Conservation (phyloP, 805 yeast species). For the Candida odintsovae region DNA sequence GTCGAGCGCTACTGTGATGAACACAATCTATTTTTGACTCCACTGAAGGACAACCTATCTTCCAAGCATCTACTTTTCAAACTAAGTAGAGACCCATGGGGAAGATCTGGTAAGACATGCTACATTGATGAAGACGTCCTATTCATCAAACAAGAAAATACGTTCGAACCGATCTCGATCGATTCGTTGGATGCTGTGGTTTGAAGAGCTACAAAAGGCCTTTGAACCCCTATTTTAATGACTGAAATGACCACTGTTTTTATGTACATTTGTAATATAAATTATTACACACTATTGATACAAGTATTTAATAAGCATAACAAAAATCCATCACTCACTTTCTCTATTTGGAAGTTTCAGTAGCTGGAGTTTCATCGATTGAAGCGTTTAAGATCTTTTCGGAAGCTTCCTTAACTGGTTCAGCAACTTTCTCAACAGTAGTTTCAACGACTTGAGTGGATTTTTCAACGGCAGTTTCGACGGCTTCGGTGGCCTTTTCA, state of each 20-base stretch:
- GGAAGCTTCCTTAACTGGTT: background rate
- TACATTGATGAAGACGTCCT: conserved; percentile 64
- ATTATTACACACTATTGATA: background rate
- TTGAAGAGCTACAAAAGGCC: background rate
- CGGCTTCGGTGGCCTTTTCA: conserved; percentile 5
- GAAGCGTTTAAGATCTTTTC: background rate
- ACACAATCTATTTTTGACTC: conserved; percentile 32
- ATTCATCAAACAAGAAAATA: conserved; percentile 34
- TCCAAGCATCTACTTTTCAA: conserved; percentile 41
- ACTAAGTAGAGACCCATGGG: conserved; percentile 29
- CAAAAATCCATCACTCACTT: background rate
- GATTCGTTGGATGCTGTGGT: background rate
- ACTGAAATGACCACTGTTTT: background rate
- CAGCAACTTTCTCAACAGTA: background rate
- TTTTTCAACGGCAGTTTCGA: background rate
- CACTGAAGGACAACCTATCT: conserved; percentile 16
- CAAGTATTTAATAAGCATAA: background rate
- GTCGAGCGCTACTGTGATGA: conserved; percentile 54
- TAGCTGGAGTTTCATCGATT: background rate
- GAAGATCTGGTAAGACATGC: conserved; percentile 32
- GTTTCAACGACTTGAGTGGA: conserved; percentile 7
- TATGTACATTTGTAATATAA: background rate
- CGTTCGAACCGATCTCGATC: background rate
- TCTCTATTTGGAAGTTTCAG: background rate
- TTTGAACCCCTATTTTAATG: background rate